Evolutionary conservation across 2,329 filamentous ascomycete species (phyloP).

Genomic region (Ophiosphaerella korrae): DNA sequence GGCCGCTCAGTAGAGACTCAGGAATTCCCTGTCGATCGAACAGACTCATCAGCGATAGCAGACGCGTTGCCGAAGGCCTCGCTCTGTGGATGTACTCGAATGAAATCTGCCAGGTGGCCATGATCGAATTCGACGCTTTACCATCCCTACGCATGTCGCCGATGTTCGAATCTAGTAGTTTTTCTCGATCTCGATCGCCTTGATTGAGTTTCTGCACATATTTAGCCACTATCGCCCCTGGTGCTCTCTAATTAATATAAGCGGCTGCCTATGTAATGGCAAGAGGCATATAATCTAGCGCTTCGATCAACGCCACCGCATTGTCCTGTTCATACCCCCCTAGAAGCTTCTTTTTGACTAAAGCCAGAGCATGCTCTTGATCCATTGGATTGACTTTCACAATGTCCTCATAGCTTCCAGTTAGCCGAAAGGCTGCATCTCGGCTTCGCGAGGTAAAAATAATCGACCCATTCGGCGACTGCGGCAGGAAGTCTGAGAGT

Average conservation of each 20-base stretch:
- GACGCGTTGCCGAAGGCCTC: constrained; percentile 45
- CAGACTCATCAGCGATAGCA: constrained; percentile 56
- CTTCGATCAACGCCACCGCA: constrained; percentile 6
- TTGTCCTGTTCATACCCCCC: constrained; percentile 1
- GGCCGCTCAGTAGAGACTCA: constrained; percentile 11
- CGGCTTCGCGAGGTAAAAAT: constrained; percentile 15
- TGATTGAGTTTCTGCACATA: constrained; percentile 50
- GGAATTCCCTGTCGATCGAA: constrained; percentile 54
- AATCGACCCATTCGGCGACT: constrained; percentile 11
- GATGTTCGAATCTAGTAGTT: constrained; percentile 27
- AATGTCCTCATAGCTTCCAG: constrained; percentile 17
- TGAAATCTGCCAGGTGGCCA: constrained; percentile 44
- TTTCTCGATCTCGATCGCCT: constrained; percentile 34
- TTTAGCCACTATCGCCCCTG: constrained; percentile 6
- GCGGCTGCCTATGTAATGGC: constrained; percentile 42
- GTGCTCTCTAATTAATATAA: constrained; percentile 32
- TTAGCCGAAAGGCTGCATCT: constrained; percentile 3
- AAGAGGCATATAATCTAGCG: constrained; percentile 30
- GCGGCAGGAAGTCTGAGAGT: not conserved
- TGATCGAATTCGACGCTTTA: constrained; percentile 43
- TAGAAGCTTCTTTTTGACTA: constrained; percentile 28
- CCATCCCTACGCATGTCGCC: constrained; percentile 42
- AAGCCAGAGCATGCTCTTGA: constrained; percentile 13
- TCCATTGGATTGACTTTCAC: constrained; percentile 26
- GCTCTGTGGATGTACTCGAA: constrained; percentile 42